These are phyloP conservation scores for Cladophialophora immunda DNA, from an alignment of 2,329 filamentous ascomycete genomes.

Conservation along the genomic window DNA sequence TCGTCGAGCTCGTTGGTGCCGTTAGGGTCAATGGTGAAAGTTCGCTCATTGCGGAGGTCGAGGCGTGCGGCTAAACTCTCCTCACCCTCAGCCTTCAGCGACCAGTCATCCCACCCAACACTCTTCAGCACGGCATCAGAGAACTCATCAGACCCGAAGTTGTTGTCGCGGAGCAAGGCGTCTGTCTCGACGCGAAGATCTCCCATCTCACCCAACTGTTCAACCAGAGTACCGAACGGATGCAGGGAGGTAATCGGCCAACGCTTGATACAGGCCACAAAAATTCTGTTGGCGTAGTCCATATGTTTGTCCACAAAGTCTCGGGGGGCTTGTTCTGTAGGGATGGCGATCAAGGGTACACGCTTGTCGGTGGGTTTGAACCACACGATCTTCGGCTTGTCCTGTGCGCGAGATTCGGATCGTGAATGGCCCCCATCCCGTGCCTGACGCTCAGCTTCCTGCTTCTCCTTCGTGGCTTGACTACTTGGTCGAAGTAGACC, in stretches of 20 bases:
- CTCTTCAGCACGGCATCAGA: conserved; percentile 95
- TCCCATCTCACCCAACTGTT: conserved; percentile 96
- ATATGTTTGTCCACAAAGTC: conserved; percentile 99
- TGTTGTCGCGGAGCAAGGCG: conserved; percentile 95
- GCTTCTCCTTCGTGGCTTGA: conserved; percentile 99
- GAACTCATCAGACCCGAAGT: conserved; percentile 97
- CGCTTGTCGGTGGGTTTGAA: conserved; percentile 99
- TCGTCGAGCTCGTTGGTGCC: conserved; percentile 89
- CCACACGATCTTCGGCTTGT: conserved; percentile 99
- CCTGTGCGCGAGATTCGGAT: conserved; percentile 83
- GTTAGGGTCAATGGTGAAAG: conserved; percentile 91
- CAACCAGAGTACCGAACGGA: conserved; percentile 95
- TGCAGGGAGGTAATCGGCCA: conserved; percentile 99
- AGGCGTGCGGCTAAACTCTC: conserved; percentile 76
- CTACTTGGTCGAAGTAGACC: conserved; percentile 94
- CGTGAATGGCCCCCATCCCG: conserved; percentile 79
- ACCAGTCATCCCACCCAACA: conserved; percentile 92
- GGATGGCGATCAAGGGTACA: conserved; percentile 96
- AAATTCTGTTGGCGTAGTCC: conserved; percentile 96
- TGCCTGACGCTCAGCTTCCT: conserved; percentile 93
- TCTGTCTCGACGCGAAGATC: conserved; percentile 98
- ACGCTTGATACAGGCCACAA: conserved; percentile 98
- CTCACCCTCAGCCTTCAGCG: conserved; percentile 82
- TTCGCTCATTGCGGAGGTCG: conserved; percentile 87
- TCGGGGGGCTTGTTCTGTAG: conserved; percentile 94